phyloP scores from a whole-genome alignment of 1,139 yeast species.

The Debaryomycetaceae sp. region DNA sequence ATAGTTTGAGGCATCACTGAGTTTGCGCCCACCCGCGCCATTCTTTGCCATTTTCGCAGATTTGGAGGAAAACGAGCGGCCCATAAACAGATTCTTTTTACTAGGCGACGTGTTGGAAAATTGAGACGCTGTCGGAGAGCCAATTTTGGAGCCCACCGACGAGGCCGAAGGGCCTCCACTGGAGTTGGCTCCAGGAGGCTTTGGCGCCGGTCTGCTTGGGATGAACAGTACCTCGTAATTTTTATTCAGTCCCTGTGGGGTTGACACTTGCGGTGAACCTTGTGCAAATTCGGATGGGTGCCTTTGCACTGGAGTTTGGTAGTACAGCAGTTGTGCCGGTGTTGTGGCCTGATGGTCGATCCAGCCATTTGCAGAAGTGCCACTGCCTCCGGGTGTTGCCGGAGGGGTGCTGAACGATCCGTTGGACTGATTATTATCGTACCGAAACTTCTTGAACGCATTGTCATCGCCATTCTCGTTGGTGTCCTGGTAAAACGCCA shows the following conservation, averaged over 20 bases:
- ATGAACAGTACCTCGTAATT: constrained; percentile 44
- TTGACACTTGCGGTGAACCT: not conserved
- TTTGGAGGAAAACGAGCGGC: constrained; percentile 38
- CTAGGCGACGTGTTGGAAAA: constrained; percentile 14
- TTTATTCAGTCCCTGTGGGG: constrained; percentile 9
- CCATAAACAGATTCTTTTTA: constrained; percentile 21
- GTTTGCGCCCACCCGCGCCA: too few species aligned
- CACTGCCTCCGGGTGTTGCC: constrained; percentile 21
- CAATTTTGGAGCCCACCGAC: not conserved
- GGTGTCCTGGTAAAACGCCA: constrained; percentile 75
- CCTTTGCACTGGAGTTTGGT: constrained; percentile 19
- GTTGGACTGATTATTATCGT: constrained; percentile 20
- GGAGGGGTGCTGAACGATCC: constrained; percentile 24
- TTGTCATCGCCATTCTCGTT: constrained; percentile 59
- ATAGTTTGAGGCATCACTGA: constrained; percentile 18
- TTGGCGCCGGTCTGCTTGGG: constrained; percentile 69
- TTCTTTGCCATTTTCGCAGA: too few species aligned
- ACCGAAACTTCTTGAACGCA: constrained; percentile 71
- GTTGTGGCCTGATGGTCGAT: constrained; percentile 12
- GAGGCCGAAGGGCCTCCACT: constrained; percentile 7
- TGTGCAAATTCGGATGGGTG: constrained; percentile 7
- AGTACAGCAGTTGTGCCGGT: constrained; percentile 14
- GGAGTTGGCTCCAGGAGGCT: constrained; percentile 33
- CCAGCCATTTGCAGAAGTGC: constrained; percentile 10
- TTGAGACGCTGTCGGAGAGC: constrained; percentile 10